These are phyloP conservation scores for Cardamine chenopodiifolia DNA, from an alignment of 345 rosid genomes.

Conservation along the genomic window DNA sequence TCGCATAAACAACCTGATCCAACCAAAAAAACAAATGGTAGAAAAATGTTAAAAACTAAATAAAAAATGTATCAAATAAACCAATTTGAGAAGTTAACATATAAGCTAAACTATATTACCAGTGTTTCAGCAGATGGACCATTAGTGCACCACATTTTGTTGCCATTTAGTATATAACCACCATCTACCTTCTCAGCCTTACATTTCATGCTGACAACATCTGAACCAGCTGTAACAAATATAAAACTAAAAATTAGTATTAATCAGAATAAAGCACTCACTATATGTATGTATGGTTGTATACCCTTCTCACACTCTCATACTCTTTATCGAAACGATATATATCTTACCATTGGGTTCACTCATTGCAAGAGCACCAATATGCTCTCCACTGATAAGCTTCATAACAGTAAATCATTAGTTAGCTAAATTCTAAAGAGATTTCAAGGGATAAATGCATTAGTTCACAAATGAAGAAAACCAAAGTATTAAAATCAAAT, in stretches of 20 bases:
- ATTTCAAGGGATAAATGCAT: not conserved
- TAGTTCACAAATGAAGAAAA: not conserved
- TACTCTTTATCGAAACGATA: slow-evolving; percentile 22
- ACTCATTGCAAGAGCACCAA: slow-evolving; percentile 98
- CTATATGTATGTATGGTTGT: not conserved
- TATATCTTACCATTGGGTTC: slow-evolving; percentile 83
- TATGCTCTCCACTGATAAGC: slow-evolving; percentile 96
- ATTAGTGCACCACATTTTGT: slow-evolving; percentile 99
- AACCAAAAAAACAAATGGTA: slow-evolving; percentile 6
- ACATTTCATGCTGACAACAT: slow-evolving; percentile 96
- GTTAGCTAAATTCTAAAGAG: slow-evolving; percentile 11
- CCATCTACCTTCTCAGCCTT: slow-evolving; percentile 90
- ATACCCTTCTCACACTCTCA: not conserved
- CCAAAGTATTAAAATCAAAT: not conserved
- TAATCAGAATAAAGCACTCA: slow-evolving; percentile 2
- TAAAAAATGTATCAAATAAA: not conserved
- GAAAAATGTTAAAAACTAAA: not conserved
- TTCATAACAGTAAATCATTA: slow-evolving; percentile 46
- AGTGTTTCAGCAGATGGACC: slow-evolving; percentile 93
- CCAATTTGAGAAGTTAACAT: not conserved
- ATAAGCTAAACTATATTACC: slow-evolving; percentile 48
- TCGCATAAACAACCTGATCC: slow-evolving; percentile 80
- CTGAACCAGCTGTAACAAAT: slow-evolving; percentile 79
- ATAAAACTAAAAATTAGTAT: not conserved
- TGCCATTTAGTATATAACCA: slow-evolving; percentile 78